phyloP scores from a whole-genome alignment of 2,329 filamentous ascomycete species.

The Emericellopsis atlantica region DNA sequence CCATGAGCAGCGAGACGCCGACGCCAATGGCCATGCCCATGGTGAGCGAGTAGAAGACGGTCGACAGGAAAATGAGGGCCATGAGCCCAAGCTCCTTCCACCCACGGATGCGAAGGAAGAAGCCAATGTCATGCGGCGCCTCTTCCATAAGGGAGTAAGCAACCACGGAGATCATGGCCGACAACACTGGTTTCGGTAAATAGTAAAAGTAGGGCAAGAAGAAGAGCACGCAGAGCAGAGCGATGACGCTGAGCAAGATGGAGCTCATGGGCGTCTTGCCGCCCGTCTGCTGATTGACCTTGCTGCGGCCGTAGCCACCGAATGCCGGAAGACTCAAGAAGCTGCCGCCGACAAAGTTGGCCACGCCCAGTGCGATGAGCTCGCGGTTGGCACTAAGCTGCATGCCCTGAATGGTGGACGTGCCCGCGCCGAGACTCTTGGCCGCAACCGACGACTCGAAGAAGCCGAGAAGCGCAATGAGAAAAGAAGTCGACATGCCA shows the following conservation, averaged over 20 bases:
- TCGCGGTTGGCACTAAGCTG: slow-evolving; percentile 84
- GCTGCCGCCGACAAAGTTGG: slow-evolving; percentile 81
- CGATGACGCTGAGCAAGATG: slow-evolving; percentile 72
- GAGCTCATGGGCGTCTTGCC: slow-evolving; percentile 91
- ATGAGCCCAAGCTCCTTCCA: slow-evolving; percentile 82
- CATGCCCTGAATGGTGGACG: slow-evolving; percentile 62
- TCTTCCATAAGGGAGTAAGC: slow-evolving; percentile 93
- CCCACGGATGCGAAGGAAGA: slow-evolving; percentile 76
- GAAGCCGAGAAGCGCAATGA: slow-evolving; percentile 93
- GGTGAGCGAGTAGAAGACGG: slow-evolving; percentile 89
- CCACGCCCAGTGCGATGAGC: slow-evolving; percentile 78
- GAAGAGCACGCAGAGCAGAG: slow-evolving; percentile 68
- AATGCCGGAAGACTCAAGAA: slow-evolving; percentile 92
- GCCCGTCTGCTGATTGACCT: slow-evolving; percentile 86
- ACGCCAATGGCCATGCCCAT: slow-evolving; percentile 91
- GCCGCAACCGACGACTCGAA: slow-evolving; percentile 96
- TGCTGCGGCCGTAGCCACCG: slow-evolving; percentile 90
- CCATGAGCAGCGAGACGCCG: slow-evolving; percentile 75
- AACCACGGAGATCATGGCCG: slow-evolving; percentile 88
- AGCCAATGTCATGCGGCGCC: slow-evolving; percentile 79
- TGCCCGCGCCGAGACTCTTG: slow-evolving; percentile 62
- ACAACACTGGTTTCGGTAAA: slow-evolving; percentile 91
- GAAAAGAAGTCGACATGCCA: slow-evolving; percentile 80
- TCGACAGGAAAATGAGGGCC: slow-evolving; percentile 79
- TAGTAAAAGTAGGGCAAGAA: slow-evolving; percentile 89